These are phyloP conservation scores for Pseudevernia furfuracea DNA, from an alignment of 495 filamentous ascomycete species.

Conservation along the genomic window DNA sequence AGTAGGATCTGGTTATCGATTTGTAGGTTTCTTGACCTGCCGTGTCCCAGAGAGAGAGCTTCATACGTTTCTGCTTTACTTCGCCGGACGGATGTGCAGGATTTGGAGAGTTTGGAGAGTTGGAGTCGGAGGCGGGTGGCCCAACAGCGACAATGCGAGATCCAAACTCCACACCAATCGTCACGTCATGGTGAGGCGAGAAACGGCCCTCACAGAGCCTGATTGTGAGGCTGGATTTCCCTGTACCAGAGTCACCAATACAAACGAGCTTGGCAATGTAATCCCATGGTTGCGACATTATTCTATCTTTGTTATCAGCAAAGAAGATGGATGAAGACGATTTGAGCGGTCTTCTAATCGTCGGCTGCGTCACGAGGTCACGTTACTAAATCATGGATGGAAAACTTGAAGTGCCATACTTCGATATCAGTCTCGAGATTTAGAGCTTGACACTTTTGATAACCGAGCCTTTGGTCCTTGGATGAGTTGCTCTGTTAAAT, in stretches of 20 bases:
- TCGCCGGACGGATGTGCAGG: background rate
- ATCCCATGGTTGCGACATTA: slow-evolving; percentile 80
- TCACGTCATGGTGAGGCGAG: slow-evolving; percentile 86
- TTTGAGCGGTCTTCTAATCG: background rate
- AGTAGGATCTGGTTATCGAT: slow-evolving; percentile 89
- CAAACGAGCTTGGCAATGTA: slow-evolving; percentile 98
- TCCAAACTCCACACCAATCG: slow-evolving; percentile 96
- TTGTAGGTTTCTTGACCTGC: slow-evolving; percentile 97
- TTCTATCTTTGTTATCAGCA: background rate
- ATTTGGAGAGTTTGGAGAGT: slow-evolving; percentile 32
- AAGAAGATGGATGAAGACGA: background rate
- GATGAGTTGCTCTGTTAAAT: no score
- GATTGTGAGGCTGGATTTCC: slow-evolving; percentile 81
- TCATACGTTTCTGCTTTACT: slow-evolving; percentile 57
- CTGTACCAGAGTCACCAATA: slow-evolving; percentile 89
- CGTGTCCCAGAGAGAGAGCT: slow-evolving; percentile 84
- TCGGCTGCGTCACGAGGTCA: background rate
- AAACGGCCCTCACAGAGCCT: slow-evolving; percentile 97
- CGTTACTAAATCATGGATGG: background rate
- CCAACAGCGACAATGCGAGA: slow-evolving; percentile 89
- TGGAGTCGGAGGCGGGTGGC: slow-evolving; percentile 50
- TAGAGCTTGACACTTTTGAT: background rate
- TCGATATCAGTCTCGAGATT: background rate
- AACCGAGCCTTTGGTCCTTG: background rate
- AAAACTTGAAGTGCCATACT: background rate